A percentile compares a stretch with the other conserved stretches of the same genome.
Conservation (phyloP, 2,329 filamentous ascomycete genomes). For the Hypoxylon sp. region DNA sequence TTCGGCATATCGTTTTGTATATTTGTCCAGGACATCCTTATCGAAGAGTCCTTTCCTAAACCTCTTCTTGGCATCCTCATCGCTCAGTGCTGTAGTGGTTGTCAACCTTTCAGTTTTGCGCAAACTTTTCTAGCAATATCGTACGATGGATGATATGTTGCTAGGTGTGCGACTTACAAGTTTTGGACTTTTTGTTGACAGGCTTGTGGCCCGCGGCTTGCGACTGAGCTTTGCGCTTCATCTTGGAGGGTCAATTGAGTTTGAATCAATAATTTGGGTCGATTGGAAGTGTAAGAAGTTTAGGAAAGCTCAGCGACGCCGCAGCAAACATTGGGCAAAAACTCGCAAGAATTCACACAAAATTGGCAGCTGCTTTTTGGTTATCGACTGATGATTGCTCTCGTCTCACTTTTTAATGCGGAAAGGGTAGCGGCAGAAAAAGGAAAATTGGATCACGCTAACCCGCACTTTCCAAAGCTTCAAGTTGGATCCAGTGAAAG, state of each 20-base stretch:
- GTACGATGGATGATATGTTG: slow-evolving; percentile 30
- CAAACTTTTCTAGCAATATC: slow-evolving; percentile 26
- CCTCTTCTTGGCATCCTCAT: slow-evolving; percentile 67
- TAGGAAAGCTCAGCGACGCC: slow-evolving; percentile 13
- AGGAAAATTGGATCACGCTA: slow-evolving; percentile 25
- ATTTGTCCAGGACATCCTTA: slow-evolving; percentile 68
- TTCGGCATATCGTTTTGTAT: slow-evolving; percentile 73
- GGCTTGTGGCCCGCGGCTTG: slow-evolving; percentile 61
- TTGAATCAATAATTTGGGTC: slow-evolving; percentile 5
- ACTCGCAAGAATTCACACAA: slow-evolving; percentile 1
- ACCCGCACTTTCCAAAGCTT: slow-evolving; percentile 19
- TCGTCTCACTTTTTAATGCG: slow-evolving; percentile 31
- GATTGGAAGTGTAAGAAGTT: slow-evolving; percentile 19
- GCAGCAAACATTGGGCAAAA: slow-evolving; percentile 11
- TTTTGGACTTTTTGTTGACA: slow-evolving; percentile 68
- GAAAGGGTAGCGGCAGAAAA: slow-evolving; percentile 44
- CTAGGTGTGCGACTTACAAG: slow-evolving; percentile 52
- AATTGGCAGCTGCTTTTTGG: slow-evolving; percentile 10
- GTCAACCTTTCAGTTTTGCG: slow-evolving; percentile 27
- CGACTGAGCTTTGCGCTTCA: slow-evolving; percentile 74
- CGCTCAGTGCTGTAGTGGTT: slow-evolving; percentile 61
- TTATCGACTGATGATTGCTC: slow-evolving; percentile 39
- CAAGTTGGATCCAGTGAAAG: slow-evolving; percentile 20
- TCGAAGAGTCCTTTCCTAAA: slow-evolving; percentile 79
- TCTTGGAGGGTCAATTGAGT: slow-evolving; percentile 55